Evolutionary conservation across 345 rosid genomes (phyloP), one percentile per base, ranked within the genome.

Genomic region (Balakata baccata): DNA sequence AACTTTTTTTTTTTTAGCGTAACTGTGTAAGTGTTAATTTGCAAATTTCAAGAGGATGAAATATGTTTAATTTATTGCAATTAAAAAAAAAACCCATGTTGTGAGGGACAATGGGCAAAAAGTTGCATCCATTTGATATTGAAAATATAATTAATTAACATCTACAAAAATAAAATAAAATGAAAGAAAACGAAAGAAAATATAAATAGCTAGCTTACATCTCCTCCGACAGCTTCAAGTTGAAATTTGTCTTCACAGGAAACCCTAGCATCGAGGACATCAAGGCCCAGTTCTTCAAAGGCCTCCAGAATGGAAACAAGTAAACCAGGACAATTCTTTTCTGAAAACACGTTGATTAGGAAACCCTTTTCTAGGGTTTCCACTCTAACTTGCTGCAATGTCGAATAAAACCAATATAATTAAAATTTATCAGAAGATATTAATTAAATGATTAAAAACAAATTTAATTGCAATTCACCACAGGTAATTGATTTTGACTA

Each of bases 201-300:
- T 29, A 29, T 29, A 29, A 29, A 29, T 29, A 29, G 17, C 82
- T 29, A 29, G 17, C 82, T 80, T 87, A 90, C 96, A 81, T 90
- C 90, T 79, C 89, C 89, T 16, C 92, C 92, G 64, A 83, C 82
- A 41, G 96, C 97, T 79, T 94, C 86, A 70, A 94, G 82, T 54
- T 73, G 85, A 65, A 94, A 94, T 11, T 76, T 83, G 51, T 91
- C 92, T 3, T 90, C 76, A 81, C 96, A 94, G 70, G 97, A 90
- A 91, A 82, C 96, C 93, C 94, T 91, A 87, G 98, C 96, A 78
- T 94, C 97, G 16, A 86, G 86, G 67, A 94, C 86, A 77, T 84
- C 83, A 25, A 94, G 92, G n/a, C 94, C 90, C 68, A 92, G 66
- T 57, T 92, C 92, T 56, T 94, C 97, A 75, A 94, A 90, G 58